Evolutionary conservation across 2,329 filamentous ascomycete genomes (phyloP).

Genomic region (Parascedosporium putredinis): DNA sequence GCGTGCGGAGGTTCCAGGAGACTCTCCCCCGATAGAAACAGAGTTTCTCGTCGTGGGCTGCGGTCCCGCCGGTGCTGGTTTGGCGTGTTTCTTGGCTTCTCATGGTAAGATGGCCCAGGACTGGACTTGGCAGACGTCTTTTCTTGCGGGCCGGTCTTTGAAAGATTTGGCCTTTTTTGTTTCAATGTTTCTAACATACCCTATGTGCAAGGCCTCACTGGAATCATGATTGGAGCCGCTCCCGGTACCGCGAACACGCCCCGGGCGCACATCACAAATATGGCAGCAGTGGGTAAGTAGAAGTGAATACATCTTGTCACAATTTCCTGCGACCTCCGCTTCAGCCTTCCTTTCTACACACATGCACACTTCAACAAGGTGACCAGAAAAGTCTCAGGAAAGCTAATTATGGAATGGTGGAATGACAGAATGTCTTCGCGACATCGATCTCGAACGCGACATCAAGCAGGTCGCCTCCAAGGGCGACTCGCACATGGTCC

Average conservation of each 20-base stretch:
- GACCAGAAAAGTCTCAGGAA: conserved; percentile 32
- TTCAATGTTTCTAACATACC: neutral
- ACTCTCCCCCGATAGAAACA: conserved; percentile 20
- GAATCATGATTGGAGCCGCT: conserved; percentile 40
- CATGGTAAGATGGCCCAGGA: conserved; percentile 30
- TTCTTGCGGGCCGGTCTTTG: too few relatives aligned
- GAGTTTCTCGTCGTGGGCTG: conserved; percentile 39
- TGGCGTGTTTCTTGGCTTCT: conserved; percentile 41
- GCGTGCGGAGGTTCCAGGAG: neutral
- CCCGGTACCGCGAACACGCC: conserved; percentile 46
- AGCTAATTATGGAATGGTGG: too few relatives aligned
- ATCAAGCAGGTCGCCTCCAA: conserved; percentile 24
- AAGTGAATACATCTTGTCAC: too few relatives aligned
- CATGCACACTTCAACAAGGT: conserved; percentile 53
- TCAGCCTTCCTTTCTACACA: too few relatives aligned
- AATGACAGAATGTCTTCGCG: conserved; percentile 36
- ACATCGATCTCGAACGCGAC: conserved; percentile 37
- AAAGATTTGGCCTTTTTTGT: too few relatives aligned
- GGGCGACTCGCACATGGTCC: conserved; percentile 30
- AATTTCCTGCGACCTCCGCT: too few relatives aligned
- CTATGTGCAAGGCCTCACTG: conserved; percentile 29
- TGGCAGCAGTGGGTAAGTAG: conserved; percentile 34
- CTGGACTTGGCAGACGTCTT: too few relatives aligned
- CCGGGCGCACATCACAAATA: conserved; percentile 50
- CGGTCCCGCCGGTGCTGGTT: conserved; percentile 42